Evolutionary conservation across 2,329 filamentous ascomycete genomes (phyloP).

Genomic region (Aspergillus fumigatus): DNA sequence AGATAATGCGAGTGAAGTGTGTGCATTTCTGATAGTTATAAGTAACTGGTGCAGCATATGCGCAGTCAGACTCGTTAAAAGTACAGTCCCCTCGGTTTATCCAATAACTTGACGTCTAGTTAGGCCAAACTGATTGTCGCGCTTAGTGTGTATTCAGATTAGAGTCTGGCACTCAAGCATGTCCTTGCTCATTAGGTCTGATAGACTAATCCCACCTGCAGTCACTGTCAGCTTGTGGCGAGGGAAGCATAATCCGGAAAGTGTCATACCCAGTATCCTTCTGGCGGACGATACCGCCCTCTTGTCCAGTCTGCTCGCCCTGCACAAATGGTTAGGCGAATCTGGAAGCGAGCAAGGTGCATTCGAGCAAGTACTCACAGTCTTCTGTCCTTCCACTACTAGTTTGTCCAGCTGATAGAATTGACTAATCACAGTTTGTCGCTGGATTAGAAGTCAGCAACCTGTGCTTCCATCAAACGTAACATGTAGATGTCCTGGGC

Average conservation of each 20-base stretch:
- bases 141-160: conserved; percentile 1
- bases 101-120: conserved; percentile 1
- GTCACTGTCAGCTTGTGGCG: conserved; percentile 5
- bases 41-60: conserved; percentile 11
- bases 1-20: conserved; percentile 3
- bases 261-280: conserved; percentile 67
- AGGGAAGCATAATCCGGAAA: background rate
- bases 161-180: background rate
- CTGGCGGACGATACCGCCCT: conserved; percentile 65
- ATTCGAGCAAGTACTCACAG: conserved; percentile 48
- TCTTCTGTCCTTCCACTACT: conserved; percentile 84
- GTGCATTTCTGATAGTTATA: conserved; percentile 4
- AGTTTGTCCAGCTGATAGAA: conserved; percentile 90
- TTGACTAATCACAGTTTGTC: conserved; percentile 90
- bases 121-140: background rate
- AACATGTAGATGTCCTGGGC: background rate
- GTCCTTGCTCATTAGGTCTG: background rate
- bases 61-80: conserved; percentile 15
- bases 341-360: background rate
- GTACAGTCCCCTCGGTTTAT: conserved; percentile 16
- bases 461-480: background rate
- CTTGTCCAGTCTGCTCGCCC: conserved; percentile 53
- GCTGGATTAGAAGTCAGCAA: conserved; percentile 54
- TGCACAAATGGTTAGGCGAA: conserved; percentile 5
- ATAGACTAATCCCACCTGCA: conserved; percentile 27